phyloP scores from a whole-genome alignment of 768 basidiomycete species.

The Termitomyces sp. region DNA sequence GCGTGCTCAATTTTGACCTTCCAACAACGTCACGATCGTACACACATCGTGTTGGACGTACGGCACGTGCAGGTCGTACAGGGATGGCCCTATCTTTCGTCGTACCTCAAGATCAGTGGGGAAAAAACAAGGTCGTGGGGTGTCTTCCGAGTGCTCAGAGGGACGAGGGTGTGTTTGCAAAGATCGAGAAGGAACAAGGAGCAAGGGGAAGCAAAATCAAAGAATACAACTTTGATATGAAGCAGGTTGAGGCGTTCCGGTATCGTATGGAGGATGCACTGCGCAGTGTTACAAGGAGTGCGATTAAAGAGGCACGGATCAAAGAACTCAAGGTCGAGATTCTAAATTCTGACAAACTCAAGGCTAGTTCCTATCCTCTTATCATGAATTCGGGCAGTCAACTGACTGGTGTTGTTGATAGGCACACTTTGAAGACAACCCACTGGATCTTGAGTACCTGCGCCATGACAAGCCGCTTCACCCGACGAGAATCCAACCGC shows the following conservation, averaged over 20 bases:
- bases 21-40: conserved; percentile 84
- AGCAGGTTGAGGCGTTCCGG: conserved; percentile 93
- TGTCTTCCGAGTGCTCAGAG: conserved; percentile 59
- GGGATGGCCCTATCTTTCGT: conserved; percentile 92
- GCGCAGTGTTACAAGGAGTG: conserved; percentile 78
- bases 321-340: conserved; percentile 94
- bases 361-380: conserved; percentile 45
- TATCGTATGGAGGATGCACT: conserved; percentile 98
- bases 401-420: conserved; percentile 22
- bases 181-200: conserved; percentile 74
- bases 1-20: conserved; percentile 98
- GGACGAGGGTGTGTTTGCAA: conserved; percentile 72
- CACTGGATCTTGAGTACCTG: conserved; percentile 85
- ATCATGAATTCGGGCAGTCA: background rate
- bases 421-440: conserved; percentile 98
- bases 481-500: conserved; percentile 82
- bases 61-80: conserved; percentile 90
- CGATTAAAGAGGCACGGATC: conserved; percentile 85
- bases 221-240: conserved; percentile 93
- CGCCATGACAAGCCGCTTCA: conserved; percentile 94
- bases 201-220: conserved; percentile 58
- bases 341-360: conserved; percentile 92
- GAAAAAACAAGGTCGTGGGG: conserved; percentile 70
- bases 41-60: conserved; percentile 93
- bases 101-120: conserved; percentile 63